A percentile compares a stretch with the other conserved stretches of the same genome.
Evolutionary conservation across 1,284 basidiomycete genomes (phyloP).

Genomic region (Ceratobasidium sp.): DNA sequence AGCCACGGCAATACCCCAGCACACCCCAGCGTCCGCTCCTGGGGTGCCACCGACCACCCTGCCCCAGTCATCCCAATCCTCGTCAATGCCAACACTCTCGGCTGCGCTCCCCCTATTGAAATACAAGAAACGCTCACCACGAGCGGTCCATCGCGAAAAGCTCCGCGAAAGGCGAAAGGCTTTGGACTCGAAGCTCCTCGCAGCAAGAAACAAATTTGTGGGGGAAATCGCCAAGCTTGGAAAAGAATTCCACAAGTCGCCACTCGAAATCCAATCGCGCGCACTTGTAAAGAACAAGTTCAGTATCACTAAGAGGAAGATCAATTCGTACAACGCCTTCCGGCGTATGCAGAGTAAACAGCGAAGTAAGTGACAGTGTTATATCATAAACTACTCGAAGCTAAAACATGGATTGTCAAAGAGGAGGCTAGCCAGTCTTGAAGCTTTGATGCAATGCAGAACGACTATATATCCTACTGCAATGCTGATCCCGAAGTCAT

Average conservation of each 20-base stretch:
- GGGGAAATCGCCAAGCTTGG: background rate
- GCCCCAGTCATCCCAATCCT: background rate
- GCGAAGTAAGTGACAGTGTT: background rate
- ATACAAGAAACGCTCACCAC: background rate
- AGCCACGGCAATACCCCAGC: background rate
- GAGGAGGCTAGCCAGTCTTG: background rate
- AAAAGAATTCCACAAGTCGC: constrained; percentile 5
- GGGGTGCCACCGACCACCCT: background rate
- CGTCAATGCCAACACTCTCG: background rate
- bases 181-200: background rate
- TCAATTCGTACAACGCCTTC: background rate
- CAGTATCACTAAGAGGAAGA: background rate
- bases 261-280: background rate
- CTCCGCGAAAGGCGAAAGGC: background rate
- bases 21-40: background rate
- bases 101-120: no score
- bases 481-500: background rate
- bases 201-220: background rate
- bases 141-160: background rate
- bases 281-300: background rate
- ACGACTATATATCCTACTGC: background rate
- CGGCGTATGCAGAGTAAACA: background rate
- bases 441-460: background rate
- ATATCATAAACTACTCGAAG: no score
- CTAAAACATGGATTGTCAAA: no score